phyloP scores from a whole-genome alignment of 768 basidiomycete genomes.

The Termitomyces eurrhizus region DNA sequence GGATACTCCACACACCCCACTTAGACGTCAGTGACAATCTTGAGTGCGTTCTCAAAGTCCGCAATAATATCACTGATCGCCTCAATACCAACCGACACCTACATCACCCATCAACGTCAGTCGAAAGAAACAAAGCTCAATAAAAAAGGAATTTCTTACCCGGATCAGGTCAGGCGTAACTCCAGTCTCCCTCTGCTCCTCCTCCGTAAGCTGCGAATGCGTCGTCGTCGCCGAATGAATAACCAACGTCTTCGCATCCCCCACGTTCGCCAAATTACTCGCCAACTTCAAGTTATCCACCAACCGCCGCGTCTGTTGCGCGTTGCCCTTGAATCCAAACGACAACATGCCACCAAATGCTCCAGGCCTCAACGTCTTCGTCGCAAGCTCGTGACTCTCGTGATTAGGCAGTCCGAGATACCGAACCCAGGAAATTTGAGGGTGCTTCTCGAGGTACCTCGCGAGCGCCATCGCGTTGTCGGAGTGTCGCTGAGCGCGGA shows the following conservation, averaged over 20 bases:
- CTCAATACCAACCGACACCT: constrained; percentile 37
- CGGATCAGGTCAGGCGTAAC: constrained; percentile 76
- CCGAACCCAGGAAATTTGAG: constrained; percentile 69
- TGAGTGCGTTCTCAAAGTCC: constrained; percentile 33
- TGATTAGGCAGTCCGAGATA: constrained; percentile 72
- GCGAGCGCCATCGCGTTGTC: constrained; percentile 73
- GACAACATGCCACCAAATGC: constrained; percentile 71
- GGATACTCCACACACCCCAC: neutral
- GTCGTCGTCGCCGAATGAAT: constrained; percentile 80
- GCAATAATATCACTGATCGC: constrained; percentile 40
- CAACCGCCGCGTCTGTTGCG: constrained; percentile 46
- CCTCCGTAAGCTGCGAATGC: constrained; percentile 62
- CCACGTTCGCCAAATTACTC: constrained; percentile 71
- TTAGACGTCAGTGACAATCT: constrained; percentile 3
- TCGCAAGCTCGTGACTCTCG: constrained; percentile 54
- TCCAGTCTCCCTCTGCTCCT: constrained; percentile 62
- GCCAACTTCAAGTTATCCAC: constrained; percentile 72
- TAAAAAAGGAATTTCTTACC: constrained; percentile 31
- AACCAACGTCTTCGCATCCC: constrained; percentile 75
- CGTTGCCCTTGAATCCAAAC: constrained; percentile 72
- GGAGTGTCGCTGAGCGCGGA: constrained; percentile 68
- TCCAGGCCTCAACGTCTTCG: constrained; percentile 48
- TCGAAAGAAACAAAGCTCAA: neutral
- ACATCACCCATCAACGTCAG: neutral
- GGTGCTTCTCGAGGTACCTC: constrained; percentile 55